Evolutionary conservation across 2,329 filamentous ascomycete genomes (phyloP).

Genomic region (Penicillium janthinellum): DNA sequence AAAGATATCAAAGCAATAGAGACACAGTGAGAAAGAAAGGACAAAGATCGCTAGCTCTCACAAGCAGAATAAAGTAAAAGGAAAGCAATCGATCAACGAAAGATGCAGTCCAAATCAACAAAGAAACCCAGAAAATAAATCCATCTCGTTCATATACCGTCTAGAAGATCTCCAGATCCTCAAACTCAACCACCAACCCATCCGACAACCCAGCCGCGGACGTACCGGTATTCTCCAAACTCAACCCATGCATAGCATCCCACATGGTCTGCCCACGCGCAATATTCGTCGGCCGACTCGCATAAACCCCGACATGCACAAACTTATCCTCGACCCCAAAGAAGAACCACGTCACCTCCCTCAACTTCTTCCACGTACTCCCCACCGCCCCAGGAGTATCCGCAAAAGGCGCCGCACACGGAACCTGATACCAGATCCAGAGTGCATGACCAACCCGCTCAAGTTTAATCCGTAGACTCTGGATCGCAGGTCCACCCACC

Average conservation of each 20-base stretch:
- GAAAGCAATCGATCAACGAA: slow-evolving; percentile 22
- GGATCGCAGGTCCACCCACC: slow-evolving; percentile 40
- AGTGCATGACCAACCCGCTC: slow-evolving; percentile 59
- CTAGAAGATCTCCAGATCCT: slow-evolving; percentile 54
- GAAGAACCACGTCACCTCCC: slow-evolving; percentile 65
- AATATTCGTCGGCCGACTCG: slow-evolving; percentile 56
- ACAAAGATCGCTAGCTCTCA: background rate
- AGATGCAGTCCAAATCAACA: background rate
- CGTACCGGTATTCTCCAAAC: slow-evolving; percentile 26
- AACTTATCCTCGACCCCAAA: slow-evolving; percentile 61
- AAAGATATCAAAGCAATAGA: slow-evolving; percentile 19
- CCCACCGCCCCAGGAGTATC: slow-evolving; percentile 43
- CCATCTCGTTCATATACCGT: background rate
- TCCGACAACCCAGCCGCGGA: slow-evolving; percentile 33
- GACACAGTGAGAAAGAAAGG: background rate
- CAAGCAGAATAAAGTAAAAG: slow-evolving; percentile 21
- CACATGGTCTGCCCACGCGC: slow-evolving; percentile 41
- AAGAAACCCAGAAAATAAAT: background rate
- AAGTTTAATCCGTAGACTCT: slow-evolving; percentile 58
- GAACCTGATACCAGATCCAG: slow-evolving; percentile 60
- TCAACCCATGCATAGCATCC: slow-evolving; percentile 41
- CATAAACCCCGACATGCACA: slow-evolving; percentile 61
- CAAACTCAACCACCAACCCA: slow-evolving; percentile 53
- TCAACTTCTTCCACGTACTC: slow-evolving; percentile 58
- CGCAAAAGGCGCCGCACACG: slow-evolving; percentile 37